These are phyloP conservation scores for Raddia distichophylla DNA, from an alignment of 176 grass and related monocot genomes.

Conservation along the genomic window DNA sequence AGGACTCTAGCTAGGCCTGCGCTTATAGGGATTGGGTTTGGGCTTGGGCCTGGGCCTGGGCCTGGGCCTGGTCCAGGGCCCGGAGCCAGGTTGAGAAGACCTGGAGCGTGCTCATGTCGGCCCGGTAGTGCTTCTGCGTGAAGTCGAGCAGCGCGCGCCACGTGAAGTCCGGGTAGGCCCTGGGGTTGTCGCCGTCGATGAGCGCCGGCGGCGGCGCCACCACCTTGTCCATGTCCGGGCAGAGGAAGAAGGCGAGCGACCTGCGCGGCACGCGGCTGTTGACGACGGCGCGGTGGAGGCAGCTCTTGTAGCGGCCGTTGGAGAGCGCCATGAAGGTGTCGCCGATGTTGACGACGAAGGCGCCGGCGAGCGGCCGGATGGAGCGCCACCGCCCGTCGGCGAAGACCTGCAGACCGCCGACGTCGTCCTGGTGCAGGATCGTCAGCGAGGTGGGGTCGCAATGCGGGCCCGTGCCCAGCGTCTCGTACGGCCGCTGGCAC, in stretches of 20 bases:
- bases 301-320: constrained; percentile 80
- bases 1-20: background rate
- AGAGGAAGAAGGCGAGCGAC: constrained; percentile 91
- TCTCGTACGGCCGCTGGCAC: constrained; percentile 74
- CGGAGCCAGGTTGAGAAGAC: constrained; percentile 70
- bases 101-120: constrained; percentile 88
- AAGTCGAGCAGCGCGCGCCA: constrained; percentile 88
- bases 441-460: constrained; percentile 94
- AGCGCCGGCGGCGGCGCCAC: constrained; percentile 63
- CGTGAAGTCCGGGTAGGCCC: constrained; percentile 93
- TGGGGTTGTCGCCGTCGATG: constrained; percentile 46
- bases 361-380: constrained; percentile 43
- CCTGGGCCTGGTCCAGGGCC: background rate
- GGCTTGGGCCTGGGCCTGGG: background rate
- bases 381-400: constrained; percentile 53
- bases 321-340: constrained; percentile 99
- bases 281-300: constrained; percentile 88
- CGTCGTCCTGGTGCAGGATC: constrained; percentile 96
- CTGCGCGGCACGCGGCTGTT: constrained; percentile 56
- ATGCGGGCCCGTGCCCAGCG: constrained; percentile 81
- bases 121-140: constrained; percentile 87
- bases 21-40: background rate
- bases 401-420: constrained; percentile 81
- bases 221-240: constrained; percentile 76
- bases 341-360: constrained; percentile 89